These are phyloP conservation scores for Aurinia saxatilis DNA, from an alignment of 345 rosid genomes.

Conservation along the genomic window DNA sequence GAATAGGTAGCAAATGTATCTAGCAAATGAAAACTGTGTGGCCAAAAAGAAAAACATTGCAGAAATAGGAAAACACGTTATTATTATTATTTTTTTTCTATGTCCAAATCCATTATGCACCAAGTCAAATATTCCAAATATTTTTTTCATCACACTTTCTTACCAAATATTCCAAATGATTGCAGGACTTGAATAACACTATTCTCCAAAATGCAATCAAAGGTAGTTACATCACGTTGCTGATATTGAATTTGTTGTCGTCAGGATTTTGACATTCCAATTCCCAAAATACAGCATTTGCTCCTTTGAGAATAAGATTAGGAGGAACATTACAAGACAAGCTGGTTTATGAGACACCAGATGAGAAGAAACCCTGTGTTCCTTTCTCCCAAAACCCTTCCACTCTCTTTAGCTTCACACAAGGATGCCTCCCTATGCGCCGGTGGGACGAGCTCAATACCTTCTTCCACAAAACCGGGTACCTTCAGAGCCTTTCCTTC, in stretches of 20 bases:
- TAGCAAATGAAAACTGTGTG: too few relatives aligned
- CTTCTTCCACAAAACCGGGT: conserved; percentile 56
- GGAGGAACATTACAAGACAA: conserved; percentile 74
- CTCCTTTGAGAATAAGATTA: conserved; percentile 66
- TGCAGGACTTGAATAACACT: conserved; percentile 54
- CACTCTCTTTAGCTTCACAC: conserved; percentile 50
- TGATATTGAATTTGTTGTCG: neutral
- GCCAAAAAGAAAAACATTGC: too few relatives aligned
- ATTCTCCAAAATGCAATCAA: conserved; percentile 53
- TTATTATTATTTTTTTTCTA: too few relatives aligned
- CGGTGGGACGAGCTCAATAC: conserved; percentile 62
- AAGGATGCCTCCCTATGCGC: conserved; percentile 57
- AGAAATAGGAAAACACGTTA: too few relatives aligned
- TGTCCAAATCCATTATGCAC: too few relatives aligned
- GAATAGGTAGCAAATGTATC: too few relatives aligned
- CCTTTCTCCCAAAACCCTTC: conserved; percentile 34
- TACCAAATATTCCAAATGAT: too few relatives aligned
- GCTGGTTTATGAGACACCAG: conserved; percentile 38
- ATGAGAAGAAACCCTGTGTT: conserved; percentile 32
- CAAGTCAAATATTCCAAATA: neutral
- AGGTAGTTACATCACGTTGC: conserved; percentile 30
- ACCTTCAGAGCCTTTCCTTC: neutral
- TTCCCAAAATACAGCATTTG: conserved; percentile 44
- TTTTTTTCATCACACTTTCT: too few relatives aligned
- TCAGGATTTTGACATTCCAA: neutral